These are phyloP conservation scores for Phytophthora kernoviae DNA, from an alignment of 352 stramenopile genomes.

Conservation along the genomic window DNA sequence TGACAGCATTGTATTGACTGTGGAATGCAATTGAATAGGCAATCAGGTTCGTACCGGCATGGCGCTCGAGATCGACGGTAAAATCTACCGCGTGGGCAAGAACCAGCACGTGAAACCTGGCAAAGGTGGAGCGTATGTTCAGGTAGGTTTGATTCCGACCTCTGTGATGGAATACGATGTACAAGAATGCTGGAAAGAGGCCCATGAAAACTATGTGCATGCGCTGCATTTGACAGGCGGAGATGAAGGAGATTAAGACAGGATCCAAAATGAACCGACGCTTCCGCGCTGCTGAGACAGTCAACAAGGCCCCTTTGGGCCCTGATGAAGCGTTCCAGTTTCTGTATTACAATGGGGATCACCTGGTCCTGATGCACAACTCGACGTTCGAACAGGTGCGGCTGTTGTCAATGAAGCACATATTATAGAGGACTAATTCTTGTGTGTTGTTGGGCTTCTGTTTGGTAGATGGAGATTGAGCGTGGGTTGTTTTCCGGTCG, in stretches of 20 bases:
- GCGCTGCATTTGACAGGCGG: slow-evolving; percentile 44
- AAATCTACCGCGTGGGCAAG: slow-evolving; percentile 87
- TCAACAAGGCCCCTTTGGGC: slow-evolving; percentile 77
- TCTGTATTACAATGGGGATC: slow-evolving; percentile 78
- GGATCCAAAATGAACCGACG: slow-evolving; percentile 83
- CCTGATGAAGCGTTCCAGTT: slow-evolving; percentile 83
- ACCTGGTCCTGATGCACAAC: slow-evolving; percentile 87
- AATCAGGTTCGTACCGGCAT: slow-evolving; percentile 86
- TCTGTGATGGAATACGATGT: background rate
- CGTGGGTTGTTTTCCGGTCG: slow-evolving; percentile 70
- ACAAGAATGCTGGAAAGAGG: background rate
- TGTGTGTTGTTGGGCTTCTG: background rate
- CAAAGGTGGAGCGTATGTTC: slow-evolving; percentile 83
- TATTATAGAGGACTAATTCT: background rate
- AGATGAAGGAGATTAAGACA: slow-evolving; percentile 89
- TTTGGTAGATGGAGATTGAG: slow-evolving; percentile 70
- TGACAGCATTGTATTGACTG: slow-evolving; percentile 6
- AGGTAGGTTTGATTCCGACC: slow-evolving; percentile 33
- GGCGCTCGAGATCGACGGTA: slow-evolving; percentile 82
- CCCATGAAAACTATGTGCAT: no score
- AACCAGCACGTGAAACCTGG: slow-evolving; percentile 86
- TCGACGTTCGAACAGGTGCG: slow-evolving; percentile 79
- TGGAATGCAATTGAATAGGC: slow-evolving; percentile 36
- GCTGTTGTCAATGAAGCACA: background rate
- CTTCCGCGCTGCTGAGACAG: slow-evolving; percentile 80